These are phyloP conservation scores for Salix udensis DNA, from an alignment of 345 rosid genomes.

Conservation along the genomic window DNA sequence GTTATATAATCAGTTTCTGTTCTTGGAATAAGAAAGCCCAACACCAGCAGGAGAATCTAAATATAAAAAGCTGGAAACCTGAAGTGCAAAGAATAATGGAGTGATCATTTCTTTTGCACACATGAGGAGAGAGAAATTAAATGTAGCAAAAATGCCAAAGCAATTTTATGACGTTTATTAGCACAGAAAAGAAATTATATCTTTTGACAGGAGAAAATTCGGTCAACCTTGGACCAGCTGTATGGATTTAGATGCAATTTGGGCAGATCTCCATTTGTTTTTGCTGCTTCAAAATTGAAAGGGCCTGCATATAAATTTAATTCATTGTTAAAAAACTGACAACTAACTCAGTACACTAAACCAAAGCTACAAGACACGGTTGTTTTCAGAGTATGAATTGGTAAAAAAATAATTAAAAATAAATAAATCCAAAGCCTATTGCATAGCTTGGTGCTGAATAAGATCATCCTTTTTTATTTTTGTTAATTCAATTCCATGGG, in stretches of 20 bases:
- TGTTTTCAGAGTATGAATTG: background rate
- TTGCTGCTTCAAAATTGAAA: constrained; percentile 61
- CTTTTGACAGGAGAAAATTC: background rate
- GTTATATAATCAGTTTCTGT: constrained; percentile 50
- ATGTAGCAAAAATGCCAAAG: background rate
- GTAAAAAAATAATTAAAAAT: background rate
- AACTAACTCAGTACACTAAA: background rate
- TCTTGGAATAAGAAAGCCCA: constrained; percentile 68
- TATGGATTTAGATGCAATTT: constrained; percentile 62
- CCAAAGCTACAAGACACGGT: background rate
- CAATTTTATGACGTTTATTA: background rate
- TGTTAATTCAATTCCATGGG: too few relatives aligned
- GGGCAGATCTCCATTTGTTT: constrained; percentile 32
- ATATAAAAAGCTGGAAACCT: constrained; percentile 81
- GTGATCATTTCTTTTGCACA: background rate
- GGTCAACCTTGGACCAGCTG: constrained; percentile 91
- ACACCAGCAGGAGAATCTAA: constrained; percentile 93
- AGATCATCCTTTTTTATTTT: too few relatives aligned
- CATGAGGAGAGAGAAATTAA: background rate
- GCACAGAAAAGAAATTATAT: background rate
- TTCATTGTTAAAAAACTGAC: background rate
- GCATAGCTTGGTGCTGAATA: too few relatives aligned
- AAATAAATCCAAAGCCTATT: too few relatives aligned
- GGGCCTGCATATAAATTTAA: constrained; percentile 52
- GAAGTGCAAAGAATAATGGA: constrained; percentile 8